Percentiles rank a stretch among this genome's conserved stretches.
These are phyloP conservation scores for Solidago caesia DNA, from an alignment of 129 eudicot species.

Conservation along the genomic window DNA sequence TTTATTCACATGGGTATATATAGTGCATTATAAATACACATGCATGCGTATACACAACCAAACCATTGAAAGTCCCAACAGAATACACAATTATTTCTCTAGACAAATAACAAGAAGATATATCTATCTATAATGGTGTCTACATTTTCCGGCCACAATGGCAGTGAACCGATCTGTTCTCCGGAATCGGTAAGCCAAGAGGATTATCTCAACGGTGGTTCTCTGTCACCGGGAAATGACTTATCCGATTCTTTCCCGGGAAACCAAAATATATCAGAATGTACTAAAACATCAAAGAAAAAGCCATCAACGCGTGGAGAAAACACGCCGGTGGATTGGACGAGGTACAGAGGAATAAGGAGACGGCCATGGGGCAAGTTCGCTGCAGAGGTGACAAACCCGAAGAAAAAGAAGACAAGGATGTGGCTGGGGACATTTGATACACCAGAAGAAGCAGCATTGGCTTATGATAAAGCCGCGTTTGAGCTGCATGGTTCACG, in stretches of 20 bases:
- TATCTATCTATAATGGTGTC: no score
- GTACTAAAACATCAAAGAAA: slow-evolving; percentile 15
- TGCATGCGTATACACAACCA: no score
- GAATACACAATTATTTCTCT: no score
- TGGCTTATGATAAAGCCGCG: slow-evolving; percentile 56
- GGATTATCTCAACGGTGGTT: neutral
- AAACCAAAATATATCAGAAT: neutral
- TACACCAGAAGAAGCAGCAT: slow-evolving; percentile 56
- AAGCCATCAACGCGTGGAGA: slow-evolving; percentile 10
- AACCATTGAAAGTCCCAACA: no score
- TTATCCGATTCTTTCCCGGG: neutral
- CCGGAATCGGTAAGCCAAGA: no score
- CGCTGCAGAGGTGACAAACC: slow-evolving; percentile 53
- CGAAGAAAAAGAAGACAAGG: slow-evolving; percentile 40
- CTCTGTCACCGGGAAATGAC: neutral
- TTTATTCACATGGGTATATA: no score
- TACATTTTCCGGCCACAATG: no score
- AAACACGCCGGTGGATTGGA: slow-evolving; percentile 32
- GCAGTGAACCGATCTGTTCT: no score
- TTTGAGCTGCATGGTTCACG: slow-evolving; percentile 44
- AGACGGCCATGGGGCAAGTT: slow-evolving; percentile 61
- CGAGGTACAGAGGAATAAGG: slow-evolving; percentile 46
- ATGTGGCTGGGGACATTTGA: slow-evolving; percentile 59
- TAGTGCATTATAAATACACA: no score
- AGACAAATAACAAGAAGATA: no score